Evolutionary conservation across 1,284 basidiomycete species (phyloP).

Genomic region (Tilletia indica): DNA sequence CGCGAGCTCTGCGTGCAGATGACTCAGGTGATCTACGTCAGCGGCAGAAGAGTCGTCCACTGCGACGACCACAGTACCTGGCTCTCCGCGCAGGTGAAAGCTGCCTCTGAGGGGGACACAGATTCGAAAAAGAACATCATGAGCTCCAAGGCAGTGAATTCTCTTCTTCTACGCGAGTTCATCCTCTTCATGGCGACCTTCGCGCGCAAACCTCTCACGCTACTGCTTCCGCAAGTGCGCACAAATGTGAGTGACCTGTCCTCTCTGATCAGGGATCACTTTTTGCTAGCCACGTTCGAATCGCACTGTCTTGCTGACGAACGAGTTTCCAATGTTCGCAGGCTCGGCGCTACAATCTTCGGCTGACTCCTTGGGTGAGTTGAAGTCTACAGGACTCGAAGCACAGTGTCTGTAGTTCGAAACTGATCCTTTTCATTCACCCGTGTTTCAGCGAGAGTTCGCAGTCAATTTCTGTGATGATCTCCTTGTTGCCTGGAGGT

Average conservation of each 20-base stretch:
- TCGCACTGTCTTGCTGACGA: not conserved
- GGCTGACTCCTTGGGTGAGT: conserved; percentile 5
- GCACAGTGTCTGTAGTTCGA: not conserved
- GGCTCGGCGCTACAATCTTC: not conserved
- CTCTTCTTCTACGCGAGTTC: conserved; percentile 1
- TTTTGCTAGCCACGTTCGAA: not conserved
- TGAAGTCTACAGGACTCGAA: not conserved
- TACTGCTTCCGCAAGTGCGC: not conserved
- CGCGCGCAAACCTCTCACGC: not conserved
- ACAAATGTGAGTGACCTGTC: not conserved
- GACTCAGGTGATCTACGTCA: not conserved
- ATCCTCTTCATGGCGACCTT: conserved; percentile 11
- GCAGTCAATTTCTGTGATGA: conserved; percentile 11
- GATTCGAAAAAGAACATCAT: not conserved
- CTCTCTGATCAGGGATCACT: not conserved
- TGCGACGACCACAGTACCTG: not conserved
- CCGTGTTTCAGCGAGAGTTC: not conserved
- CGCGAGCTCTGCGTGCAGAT: not conserved
- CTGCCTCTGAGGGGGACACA: not conserved
- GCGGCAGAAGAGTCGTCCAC: not conserved
- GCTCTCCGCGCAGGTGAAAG: not conserved
- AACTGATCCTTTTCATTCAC: not conserved
- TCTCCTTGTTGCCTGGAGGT: conserved; percentile 7
- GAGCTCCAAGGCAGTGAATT: not conserved
- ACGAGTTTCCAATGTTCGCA: not conserved